phyloP scores from a whole-genome alignment of 2,329 filamentous ascomycete species.

The Harringtonia lauricola region DNA sequence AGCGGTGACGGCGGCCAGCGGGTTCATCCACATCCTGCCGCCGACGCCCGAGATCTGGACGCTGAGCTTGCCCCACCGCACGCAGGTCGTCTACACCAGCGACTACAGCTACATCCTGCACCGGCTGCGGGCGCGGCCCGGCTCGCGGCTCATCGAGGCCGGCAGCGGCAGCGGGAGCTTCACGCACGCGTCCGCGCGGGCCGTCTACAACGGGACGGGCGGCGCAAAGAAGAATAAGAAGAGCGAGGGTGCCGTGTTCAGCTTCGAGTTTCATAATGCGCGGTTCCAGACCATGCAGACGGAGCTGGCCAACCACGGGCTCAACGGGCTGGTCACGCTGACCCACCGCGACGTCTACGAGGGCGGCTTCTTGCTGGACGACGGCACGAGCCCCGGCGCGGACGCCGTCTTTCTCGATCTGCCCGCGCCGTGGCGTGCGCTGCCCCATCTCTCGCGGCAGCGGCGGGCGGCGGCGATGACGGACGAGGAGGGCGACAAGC shows the following conservation, averaged over 20 bases:
- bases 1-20: conserved; percentile 37
- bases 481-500: conserved; percentile 14
- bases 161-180: conserved; percentile 77
- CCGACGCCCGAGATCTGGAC: conserved; percentile 81
- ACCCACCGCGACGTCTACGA: conserved; percentile 73
- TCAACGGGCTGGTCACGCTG: conserved; percentile 53
- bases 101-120: conserved; percentile 81
- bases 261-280: conserved; percentile 70
- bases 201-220: conserved; percentile 68
- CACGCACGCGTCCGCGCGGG: conserved; percentile 65
- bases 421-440: conserved; percentile 69
- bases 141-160: conserved; percentile 65
- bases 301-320: conserved; percentile 57
- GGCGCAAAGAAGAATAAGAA: too few relatives aligned
- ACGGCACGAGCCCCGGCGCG: conserved; percentile 48
- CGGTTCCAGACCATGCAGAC: conserved; percentile 57
- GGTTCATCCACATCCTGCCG: conserved; percentile 68
- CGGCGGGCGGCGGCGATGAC: conserved; percentile 10
- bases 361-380: conserved; percentile 56
- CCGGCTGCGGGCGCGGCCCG: conserved; percentile 61
- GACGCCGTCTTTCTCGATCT: conserved; percentile 70
- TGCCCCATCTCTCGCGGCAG: conserved; percentile 60
- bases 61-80: conserved; percentile 65
- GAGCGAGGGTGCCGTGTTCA: conserved; percentile 58
- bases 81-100: conserved; percentile 78